These are phyloP conservation scores for sunflower (Helianthus annuus) DNA, from an alignment of 129 eudicot genomes.

Conservation along the genomic window DNA sequence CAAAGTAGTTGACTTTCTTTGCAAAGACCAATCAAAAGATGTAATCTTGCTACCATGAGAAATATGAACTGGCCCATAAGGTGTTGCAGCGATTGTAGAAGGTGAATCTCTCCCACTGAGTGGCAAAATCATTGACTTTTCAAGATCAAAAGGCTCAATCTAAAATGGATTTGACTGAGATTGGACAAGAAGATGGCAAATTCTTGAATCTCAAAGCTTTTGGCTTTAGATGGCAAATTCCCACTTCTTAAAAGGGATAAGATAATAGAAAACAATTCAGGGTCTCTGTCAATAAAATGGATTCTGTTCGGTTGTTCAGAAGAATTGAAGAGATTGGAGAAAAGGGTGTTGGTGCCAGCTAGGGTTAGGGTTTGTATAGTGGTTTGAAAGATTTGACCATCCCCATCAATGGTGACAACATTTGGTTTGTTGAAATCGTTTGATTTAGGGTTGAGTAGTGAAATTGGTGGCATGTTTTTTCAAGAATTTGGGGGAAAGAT, in stretches of 20 bases:
- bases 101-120: slow-evolving; percentile 53
- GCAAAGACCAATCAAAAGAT: too few relatives aligned
- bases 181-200: slow-evolving; percentile 50
- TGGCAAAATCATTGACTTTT: slow-evolving; percentile 56
- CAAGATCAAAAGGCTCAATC: slow-evolving; percentile 72
- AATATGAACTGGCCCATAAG: too few relatives aligned
- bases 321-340: slow-evolving; percentile 36
- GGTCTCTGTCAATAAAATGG: slow-evolving; percentile 85
- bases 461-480: slow-evolving; percentile 53
- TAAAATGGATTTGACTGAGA: slow-evolving; percentile 79
- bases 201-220: slow-evolving; percentile 60
- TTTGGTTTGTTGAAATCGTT: slow-evolving; percentile 38
- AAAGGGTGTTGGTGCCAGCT: slow-evolving; percentile 64
- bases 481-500: slow-evolving; percentile 2
- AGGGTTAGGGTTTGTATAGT: slow-evolving; percentile 72
- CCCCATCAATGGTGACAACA: slow-evolving; percentile 71
- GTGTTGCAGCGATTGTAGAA: too few relatives aligned
- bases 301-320: slow-evolving; percentile 19
- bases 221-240: slow-evolving; percentile 75
- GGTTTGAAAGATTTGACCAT: slow-evolving; percentile 92
- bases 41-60: too few relatives aligned
- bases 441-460: slow-evolving; percentile 32
- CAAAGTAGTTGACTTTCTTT: slow-evolving; percentile 30
- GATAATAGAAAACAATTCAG: slow-evolving; percentile 70
- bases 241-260: slow-evolving; percentile 83